Evolutionary conservation across 2,329 filamentous ascomycete species (phyloP).

Genomic region (Sporothrix protearum): DNA sequence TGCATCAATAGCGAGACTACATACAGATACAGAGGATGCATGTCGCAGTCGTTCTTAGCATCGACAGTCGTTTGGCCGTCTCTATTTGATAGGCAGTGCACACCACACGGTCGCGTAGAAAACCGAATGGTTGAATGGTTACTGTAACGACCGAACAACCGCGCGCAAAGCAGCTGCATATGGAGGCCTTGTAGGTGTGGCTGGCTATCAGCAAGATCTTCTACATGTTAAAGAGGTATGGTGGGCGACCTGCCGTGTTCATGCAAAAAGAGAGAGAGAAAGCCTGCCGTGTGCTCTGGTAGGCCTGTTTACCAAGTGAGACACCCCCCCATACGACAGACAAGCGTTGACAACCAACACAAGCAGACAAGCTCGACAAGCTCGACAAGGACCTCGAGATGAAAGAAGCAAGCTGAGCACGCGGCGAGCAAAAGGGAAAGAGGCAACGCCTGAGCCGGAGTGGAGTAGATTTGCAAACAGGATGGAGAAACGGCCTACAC

Average conservation of each 20-base stretch:
- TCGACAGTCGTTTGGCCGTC: neutral
- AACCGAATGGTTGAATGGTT: neutral
- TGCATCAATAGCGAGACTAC: neutral
- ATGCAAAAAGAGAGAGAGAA: neutral
- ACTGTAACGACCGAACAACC: constrained; percentile 12
- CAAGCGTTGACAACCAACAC: too few relatives aligned
- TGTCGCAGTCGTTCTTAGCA: neutral
- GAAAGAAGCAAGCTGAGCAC: neutral
- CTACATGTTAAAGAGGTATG: neutral
- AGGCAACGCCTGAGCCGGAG: neutral
- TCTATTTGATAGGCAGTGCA: constrained; percentile 9
- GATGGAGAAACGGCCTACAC: neutral
- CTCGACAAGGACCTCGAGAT: too few relatives aligned
- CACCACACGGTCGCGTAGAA: neutral
- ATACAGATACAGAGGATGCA: neutral
- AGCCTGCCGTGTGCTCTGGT: constrained; percentile 1
- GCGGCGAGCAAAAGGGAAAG: neutral
- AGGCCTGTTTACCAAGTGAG: constrained; percentile 8
- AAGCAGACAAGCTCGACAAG: neutral
- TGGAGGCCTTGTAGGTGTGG: neutral
- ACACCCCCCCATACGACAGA: neutral
- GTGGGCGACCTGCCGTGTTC: neutral
- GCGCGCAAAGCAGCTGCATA: neutral
- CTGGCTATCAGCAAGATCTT: neutral
- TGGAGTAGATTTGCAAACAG: neutral